Evolutionary conservation across 2,329 filamentous ascomycete species (phyloP).

Genomic region (Sporothrix curviconia): DNA sequence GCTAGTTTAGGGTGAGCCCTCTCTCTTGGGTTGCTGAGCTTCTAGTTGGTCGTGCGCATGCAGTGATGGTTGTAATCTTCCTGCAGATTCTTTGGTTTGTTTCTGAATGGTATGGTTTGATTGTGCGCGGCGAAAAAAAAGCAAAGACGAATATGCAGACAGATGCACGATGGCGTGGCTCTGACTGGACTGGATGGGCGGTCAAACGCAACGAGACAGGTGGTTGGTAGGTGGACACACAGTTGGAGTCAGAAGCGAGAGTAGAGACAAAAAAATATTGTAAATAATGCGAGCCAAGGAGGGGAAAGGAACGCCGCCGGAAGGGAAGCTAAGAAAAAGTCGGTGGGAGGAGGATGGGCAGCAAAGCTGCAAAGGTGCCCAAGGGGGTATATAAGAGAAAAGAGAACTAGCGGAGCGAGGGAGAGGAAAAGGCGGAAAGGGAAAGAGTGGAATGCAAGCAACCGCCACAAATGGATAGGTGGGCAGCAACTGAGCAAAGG

Average conservation of each 20-base stretch:
- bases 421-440: not conserved
- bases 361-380: slow-evolving; percentile 10
- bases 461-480: not conserved
- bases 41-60: slow-evolving; percentile 5
- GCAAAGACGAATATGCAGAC: slow-evolving; percentile 20
- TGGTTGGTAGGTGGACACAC: not conserved
- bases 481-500: not conserved
- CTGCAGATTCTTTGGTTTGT: slow-evolving; percentile 3
- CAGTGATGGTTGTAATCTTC: slow-evolving; percentile 7
- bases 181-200: slow-evolving; percentile 24
- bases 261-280: not conserved
- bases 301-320: not conserved
- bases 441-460: not conserved
- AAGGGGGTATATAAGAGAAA: slow-evolving; percentile 3
- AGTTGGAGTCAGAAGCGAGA: not conserved
- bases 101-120: slow-evolving; percentile 1
- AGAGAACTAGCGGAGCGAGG: not conserved
- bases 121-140: slow-evolving; percentile 12
- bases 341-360: not conserved
- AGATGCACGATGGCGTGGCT: slow-evolving; percentile 27
- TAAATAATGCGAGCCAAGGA: not conserved
- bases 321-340: not conserved
- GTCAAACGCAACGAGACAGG: not conserved
- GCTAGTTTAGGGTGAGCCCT: slow-evolving; percentile 9
- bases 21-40: not conserved